Evolutionary conservation across 176 grass and related monocot genomes (phyloP).

Genomic region (Hsuehochloa calcarea): DNA sequence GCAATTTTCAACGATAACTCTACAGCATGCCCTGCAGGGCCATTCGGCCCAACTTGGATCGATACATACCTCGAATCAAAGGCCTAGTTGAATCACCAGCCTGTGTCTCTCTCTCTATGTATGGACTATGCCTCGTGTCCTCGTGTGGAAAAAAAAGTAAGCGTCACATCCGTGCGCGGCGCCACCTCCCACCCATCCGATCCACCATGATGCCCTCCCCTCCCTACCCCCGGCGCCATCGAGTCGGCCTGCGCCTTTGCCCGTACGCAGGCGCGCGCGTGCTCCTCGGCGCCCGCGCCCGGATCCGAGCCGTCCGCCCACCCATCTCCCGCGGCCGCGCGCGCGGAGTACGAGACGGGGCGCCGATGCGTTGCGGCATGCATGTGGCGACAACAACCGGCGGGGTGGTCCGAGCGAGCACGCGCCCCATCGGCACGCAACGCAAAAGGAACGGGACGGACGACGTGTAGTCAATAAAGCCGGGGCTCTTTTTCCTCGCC

Average conservation of each 20-base stretch:
- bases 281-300: constrained; percentile 54
- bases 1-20: neutral
- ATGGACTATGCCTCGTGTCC: no score
- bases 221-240: neutral
- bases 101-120: neutral
- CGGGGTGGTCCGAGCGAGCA: neutral
- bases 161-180: constrained; percentile 13
- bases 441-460: constrained; percentile 10
- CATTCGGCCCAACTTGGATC: neutral
- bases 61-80: no score
- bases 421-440: constrained; percentile 8
- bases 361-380: neutral
- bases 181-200: neutral
- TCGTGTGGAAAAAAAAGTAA: constrained; percentile 10
- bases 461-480: constrained; percentile 46
- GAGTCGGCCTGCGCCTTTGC: constrained; percentile 7
- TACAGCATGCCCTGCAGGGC: neutral
- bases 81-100: neutral
- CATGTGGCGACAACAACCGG: constrained; percentile 37
- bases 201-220: neutral
- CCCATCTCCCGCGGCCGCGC: no score
- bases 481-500: constrained; percentile 18
- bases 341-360: constrained; percentile 24
- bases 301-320: neutral
- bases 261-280: constrained; percentile 44